These are phyloP conservation scores for Pseudocercospora cruenta DNA, from an alignment of 2,329 filamentous ascomycete species.

Conservation along the genomic window DNA sequence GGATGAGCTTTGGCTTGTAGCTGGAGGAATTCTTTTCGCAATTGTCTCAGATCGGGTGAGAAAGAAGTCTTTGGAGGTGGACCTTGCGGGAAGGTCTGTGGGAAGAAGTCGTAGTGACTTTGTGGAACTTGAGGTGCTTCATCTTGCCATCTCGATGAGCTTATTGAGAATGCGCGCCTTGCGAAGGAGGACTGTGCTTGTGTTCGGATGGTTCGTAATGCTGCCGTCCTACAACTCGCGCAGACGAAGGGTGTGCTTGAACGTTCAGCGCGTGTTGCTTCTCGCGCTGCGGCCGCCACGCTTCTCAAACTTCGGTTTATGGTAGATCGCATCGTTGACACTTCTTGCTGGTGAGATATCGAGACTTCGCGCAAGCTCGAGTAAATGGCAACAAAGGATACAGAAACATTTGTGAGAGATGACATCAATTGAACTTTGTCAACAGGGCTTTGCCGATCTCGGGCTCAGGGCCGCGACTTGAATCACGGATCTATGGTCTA, in stretches of 20 bases:
- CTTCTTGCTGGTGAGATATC: not conserved
- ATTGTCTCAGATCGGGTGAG: constrained; percentile 67
- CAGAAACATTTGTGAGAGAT: not conserved
- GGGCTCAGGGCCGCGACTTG: not conserved
- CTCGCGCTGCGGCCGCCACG: not conserved
- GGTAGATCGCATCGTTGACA: not conserved
- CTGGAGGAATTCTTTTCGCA: constrained; percentile 83
- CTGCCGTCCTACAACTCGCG: constrained; percentile 20
- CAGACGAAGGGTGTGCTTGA: constrained; percentile 26
- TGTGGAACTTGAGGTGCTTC: constrained; percentile 31
- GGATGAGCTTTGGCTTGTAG: constrained; percentile 79
- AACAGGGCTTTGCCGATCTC: not conserved
- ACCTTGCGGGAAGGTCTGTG: constrained; percentile 72
- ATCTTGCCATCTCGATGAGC: constrained; percentile 10
- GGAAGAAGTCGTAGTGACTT: constrained; percentile 89
- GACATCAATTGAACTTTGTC: not conserved
- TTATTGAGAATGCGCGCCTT: constrained; percentile 16
- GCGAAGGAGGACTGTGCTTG: not conserved
- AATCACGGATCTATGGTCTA: too few species aligned
- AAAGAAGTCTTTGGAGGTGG: constrained; percentile 80
- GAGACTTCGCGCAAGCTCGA: not conserved
- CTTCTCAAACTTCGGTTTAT: not conserved
- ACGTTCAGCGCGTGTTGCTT: not conserved
- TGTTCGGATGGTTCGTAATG: not conserved
- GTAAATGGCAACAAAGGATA: not conserved